Conservation (phyloP, 345 rosid genomes). For the Eucalyptus marginata region DNA sequence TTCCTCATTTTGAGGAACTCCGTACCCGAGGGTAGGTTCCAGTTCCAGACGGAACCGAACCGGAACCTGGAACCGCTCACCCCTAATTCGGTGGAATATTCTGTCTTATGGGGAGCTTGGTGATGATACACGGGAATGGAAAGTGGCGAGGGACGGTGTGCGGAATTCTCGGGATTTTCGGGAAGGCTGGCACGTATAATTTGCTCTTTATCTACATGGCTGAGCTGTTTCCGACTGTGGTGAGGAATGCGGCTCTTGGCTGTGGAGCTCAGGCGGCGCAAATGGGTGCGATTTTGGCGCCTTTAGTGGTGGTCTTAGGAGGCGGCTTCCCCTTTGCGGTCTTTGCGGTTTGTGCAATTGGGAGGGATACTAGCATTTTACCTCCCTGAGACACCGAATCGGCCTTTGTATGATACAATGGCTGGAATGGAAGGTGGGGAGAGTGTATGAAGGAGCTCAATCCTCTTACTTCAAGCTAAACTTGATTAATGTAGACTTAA, state of each 20-base stretch:
- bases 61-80: no score
- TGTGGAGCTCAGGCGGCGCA: conserved; percentile 73
- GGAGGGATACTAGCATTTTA: conserved; percentile 66
- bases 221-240: conserved; percentile 82
- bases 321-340: conserved; percentile 55
- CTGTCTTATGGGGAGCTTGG: conserved; percentile 36
- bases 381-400: conserved; percentile 80
- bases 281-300: conserved; percentile 83
- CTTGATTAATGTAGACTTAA: not conserved
- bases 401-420: conserved; percentile 80
- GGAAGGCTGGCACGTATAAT: conserved; percentile 82
- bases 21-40: no score
- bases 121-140: conserved; percentile 31
- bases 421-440: conserved; percentile 63
- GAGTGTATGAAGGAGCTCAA: not conserved
- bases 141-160: conserved; percentile 49
- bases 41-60: no score
- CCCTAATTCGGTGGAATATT: conserved; percentile 34
- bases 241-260: conserved; percentile 82
- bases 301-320: conserved; percentile 71
- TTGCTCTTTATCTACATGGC: conserved; percentile 69
- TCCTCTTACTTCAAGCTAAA: not conserved
- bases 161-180: conserved; percentile 69
- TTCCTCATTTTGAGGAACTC: no score
- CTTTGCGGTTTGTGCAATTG: conserved; percentile 47